phyloP scores from a whole-genome alignment of 2,329 filamentous ascomycete species.

The Cladosporium halotolerans region DNA sequence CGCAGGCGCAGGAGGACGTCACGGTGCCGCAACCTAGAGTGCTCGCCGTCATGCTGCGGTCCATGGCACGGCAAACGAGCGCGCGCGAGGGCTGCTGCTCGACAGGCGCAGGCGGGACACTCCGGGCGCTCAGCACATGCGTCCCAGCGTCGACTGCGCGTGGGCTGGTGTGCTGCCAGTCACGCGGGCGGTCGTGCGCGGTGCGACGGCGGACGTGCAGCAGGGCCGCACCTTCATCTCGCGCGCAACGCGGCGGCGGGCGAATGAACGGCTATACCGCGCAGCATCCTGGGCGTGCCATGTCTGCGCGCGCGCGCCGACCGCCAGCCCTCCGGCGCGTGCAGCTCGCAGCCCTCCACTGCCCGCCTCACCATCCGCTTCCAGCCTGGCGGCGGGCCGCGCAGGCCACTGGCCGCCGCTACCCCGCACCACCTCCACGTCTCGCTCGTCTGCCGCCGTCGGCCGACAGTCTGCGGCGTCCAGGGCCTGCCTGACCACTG shows the following conservation, averaged over 20 bases:
- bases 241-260: neutral
- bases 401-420: neutral
- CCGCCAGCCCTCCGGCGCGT: no score
- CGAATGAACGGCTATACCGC: neutral
- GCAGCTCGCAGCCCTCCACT: neutral
- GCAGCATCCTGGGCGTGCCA: no score
- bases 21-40: no score
- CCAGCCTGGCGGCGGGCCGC: neutral
- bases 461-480: neutral
- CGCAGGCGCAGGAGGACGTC: no score
- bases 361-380: neutral
- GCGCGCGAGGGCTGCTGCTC: no score
- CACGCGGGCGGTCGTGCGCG: constrained; percentile 1
- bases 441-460: neutral
- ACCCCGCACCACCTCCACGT: neutral
- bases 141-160: neutral
- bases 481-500: no score
- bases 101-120: neutral
- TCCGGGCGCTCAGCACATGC: constrained; percentile 2
- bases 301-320: no score
- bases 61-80: no score
- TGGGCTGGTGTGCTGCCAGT: neutral
- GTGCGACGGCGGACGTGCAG: neutral
- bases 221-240: neutral
- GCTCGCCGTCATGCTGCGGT: no score